Evolutionary conservation across 768 basidiomycete species (phyloP), one percentile per base, ranked within the genome.

Genomic region (Phaeolepiota aurea): DNA sequence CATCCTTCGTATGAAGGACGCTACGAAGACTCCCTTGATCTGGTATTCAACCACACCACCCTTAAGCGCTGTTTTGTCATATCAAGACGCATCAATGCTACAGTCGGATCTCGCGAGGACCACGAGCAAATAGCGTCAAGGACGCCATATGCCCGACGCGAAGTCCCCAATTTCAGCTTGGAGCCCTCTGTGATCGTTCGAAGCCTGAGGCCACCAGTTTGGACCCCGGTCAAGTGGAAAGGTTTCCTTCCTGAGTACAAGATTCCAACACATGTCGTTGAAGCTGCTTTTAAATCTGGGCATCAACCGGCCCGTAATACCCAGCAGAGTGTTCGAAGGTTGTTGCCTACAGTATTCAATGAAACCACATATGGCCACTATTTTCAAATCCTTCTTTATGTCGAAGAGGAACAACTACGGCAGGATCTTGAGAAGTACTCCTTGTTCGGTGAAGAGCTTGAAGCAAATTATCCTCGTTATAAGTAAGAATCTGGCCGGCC

Each of bases 391-490:
- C 37, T 77, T 43, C 48, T 79, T 5, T 68, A 65, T 55, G 54
- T 73, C 13, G 76, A 79, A 46, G 75, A 76, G 42, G 60, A 68
- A 43, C 68, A 68, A 38, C 63, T 66, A 53, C 63, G 59, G 31
- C 58, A 54, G 36, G 65, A 69, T 37, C 48, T 71, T 20, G 61
- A 67, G 25, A 48, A 50, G 12, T 69, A 66, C 46, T 53, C 60
- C 3, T 50, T 69, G 44, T 43, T 42, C 1, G 68, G 62, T 16
- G 68, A 60, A 2, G 51, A 55, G 34, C 51, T 77, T 13, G 47
- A 43, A 13, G 44, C 58, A 2, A 53, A 64, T 16, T 54, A 65
- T 44, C 60, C 60, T 20, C 59, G 66, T 16, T 76, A 76, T 53
- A 60, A 67, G 73, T 72, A 45, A 44, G 67, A 50, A 2, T 4